Evolutionary conservation across 306 rosid species (phyloP).

Genomic region (Medicago lupulina): DNA sequence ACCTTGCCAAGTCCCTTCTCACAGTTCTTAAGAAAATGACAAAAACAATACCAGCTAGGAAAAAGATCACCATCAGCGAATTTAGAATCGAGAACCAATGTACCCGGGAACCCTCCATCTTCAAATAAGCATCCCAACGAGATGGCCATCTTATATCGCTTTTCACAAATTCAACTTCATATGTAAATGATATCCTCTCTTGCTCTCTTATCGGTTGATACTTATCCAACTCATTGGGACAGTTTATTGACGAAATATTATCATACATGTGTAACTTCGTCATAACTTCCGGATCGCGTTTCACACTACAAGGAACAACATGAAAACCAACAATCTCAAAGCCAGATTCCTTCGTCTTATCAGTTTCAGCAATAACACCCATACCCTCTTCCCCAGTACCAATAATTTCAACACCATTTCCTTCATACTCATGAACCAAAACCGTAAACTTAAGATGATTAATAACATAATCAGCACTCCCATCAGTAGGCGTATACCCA

Average conservation of each 20-base stretch:
- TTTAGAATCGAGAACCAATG: slow-evolving; percentile 80
- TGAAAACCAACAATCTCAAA: slow-evolving; percentile 95
- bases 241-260: slow-evolving; percentile 45
- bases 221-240: slow-evolving; percentile 71
- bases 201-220: slow-evolving; percentile 77
- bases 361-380: slow-evolving; percentile 77
- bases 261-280: slow-evolving; percentile 55
- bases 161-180: slow-evolving; percentile 87
- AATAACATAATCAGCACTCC: slow-evolving; percentile 77
- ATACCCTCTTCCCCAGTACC: slow-evolving; percentile 95
- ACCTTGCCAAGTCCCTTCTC: slow-evolving; percentile 94
- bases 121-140: slow-evolving; percentile 97
- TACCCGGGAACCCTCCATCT: slow-evolving; percentile 96
- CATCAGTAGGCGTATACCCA: slow-evolving; percentile 72
- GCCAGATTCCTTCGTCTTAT: slow-evolving; percentile 81
- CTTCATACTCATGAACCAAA: slow-evolving; percentile 91
- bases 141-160: slow-evolving; percentile 94
- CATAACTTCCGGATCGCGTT: slow-evolving; percentile 66
- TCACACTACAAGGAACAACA: slow-evolving; percentile 82
- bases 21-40: slow-evolving; percentile 91
- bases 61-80: slow-evolving; percentile 83
- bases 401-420: slow-evolving; percentile 74
- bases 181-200: slow-evolving; percentile 84
- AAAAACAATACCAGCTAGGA: slow-evolving; percentile 95
- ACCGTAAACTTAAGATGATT: slow-evolving; percentile 88